These are phyloP conservation scores for Pelargonium citronellum DNA, from an alignment of 441 rosid genomes.

Conservation along the genomic window DNA sequence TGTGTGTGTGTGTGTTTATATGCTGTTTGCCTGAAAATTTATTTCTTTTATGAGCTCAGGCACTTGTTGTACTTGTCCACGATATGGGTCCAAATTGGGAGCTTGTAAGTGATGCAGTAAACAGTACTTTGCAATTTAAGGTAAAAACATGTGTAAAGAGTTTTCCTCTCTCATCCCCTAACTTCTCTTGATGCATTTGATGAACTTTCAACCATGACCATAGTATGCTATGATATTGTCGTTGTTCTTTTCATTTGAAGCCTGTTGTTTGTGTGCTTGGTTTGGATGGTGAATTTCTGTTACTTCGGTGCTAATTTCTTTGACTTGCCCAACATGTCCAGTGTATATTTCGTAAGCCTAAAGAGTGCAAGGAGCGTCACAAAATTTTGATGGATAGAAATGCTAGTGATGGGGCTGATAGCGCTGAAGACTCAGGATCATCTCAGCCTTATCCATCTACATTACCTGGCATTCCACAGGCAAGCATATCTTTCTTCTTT, in stretches of 20 bases:
- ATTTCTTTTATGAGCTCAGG: constrained; percentile 42
- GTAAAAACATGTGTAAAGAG: constrained; percentile 31
- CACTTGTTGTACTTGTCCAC: constrained; percentile 97
- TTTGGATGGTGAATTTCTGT: constrained; percentile 10
- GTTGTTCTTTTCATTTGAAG: constrained; percentile 5
- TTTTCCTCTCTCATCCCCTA: constrained; percentile 12
- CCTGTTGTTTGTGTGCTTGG: background rate
- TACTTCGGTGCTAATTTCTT: constrained; percentile 13
- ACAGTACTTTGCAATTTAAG: constrained; percentile 84
- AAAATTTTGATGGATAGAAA: constrained; percentile 79
- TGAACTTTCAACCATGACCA: constrained; percentile 1
- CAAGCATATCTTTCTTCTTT: constrained; percentile 22
- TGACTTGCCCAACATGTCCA: constrained; percentile 30
- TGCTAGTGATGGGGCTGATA: constrained; percentile 94
- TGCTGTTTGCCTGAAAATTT: constrained; percentile 17
- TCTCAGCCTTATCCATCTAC: constrained; percentile 98
- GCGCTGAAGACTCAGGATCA: constrained; percentile 98
- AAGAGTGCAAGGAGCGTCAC: constrained; percentile 98
- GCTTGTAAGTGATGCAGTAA: constrained; percentile 97
- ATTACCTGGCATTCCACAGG: constrained; percentile 99
- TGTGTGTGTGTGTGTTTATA: too few species aligned
- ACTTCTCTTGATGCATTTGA: background rate
- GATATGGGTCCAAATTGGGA: constrained; percentile 99
- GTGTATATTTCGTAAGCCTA: constrained; percentile 87
- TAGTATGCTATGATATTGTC: background rate